Conservation (phyloP, 1,284 basidiomycete species). For the Trichosporon ovoides region DNA sequence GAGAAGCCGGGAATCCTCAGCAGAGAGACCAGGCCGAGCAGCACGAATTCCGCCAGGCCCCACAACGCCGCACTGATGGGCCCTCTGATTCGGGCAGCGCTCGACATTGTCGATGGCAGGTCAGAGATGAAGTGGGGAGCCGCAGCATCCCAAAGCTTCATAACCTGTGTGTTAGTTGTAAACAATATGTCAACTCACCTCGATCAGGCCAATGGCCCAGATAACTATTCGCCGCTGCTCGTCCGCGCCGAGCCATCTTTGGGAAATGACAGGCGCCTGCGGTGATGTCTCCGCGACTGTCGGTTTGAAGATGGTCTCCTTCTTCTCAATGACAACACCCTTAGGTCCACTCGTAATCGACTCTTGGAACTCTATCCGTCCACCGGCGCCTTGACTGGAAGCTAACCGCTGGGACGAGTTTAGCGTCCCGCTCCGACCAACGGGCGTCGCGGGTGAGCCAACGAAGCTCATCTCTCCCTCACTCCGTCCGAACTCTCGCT, state of each 20-base stretch:
- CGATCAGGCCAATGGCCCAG: conserved; percentile 39
- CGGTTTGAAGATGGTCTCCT: background rate
- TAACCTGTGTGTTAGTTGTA: conserved; percentile 20
- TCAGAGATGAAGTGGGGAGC: conserved; percentile 31
- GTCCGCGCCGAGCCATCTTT: conserved; percentile 33
- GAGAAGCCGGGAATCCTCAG: conserved; percentile 40
- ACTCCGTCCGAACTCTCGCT: background rate
- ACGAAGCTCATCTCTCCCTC: background rate
- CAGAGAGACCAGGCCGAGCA: conserved; percentile 25
- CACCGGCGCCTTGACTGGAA: background rate
- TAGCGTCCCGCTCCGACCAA: background rate
- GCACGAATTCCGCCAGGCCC: conserved; percentile 27
- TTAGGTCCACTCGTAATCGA: background rate
- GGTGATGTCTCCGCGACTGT: background rate
- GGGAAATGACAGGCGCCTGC: conserved; percentile 36
- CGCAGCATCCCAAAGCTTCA: conserved; percentile 46
- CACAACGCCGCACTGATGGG: conserved; percentile 29
- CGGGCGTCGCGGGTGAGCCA: background rate
- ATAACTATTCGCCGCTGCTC: conserved; percentile 41
- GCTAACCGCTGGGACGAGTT: background rate
- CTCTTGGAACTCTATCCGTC: conserved; percentile 1
- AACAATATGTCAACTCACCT: conserved; percentile 23
- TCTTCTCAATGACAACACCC: background rate
- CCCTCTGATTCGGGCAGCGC: conserved; percentile 24
- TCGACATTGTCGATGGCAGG: conserved; percentile 34